Evolutionary conservation across 164 flowering plant genomes (phyloP), one percentile per base, ranked within the genome.

Genomic region (Liriodendron chinense): DNA sequence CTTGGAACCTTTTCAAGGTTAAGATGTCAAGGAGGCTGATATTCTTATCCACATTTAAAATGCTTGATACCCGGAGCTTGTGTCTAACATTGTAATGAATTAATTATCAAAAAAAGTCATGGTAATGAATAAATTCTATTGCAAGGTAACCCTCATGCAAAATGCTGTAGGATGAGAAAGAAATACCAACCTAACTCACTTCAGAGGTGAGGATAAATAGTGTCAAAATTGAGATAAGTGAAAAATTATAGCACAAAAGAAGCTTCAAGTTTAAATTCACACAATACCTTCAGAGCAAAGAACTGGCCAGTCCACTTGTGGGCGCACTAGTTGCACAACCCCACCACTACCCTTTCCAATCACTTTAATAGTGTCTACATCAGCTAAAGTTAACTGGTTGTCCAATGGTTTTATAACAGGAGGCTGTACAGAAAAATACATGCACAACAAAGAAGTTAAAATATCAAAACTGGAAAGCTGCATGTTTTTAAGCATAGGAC

Each of bases 301-400:
- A 96, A 96, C 78, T 92, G 98, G 47, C 89, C 87, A 50, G 98
- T 94, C 98, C 97, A 92, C 81, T 96, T 96, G 82, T 96, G 99
- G n/a, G 49, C 85, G 94, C 75, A 96, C 98, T 84, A 96, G 80
- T 69, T 91, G 99, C 79, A 96, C 98, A 76, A 86, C 81, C 74
- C 99, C 99, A 67, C 98, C 93, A 83, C 81, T 89, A 22, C 99
- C 99, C 82, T 94, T 91, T 66, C 99, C 99, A 71, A 94, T 86
- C 56, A 94, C 97, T 83, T 92, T 92, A 71, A 92, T 83, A 1
- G 84, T 74, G 80, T 96, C 98, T 47, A 96, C 69, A 71, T 96
- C 99, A 18, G 88, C 96, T 72, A 96, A 83, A 82, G 81, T 88
- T 83, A 96, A 76, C 82, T 96, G 98, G 80, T 91, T 82, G 79